Evolutionary conservation across 2,329 filamentous ascomycete genomes (phyloP).

Genomic region (Rutstroemia sp.): DNA sequence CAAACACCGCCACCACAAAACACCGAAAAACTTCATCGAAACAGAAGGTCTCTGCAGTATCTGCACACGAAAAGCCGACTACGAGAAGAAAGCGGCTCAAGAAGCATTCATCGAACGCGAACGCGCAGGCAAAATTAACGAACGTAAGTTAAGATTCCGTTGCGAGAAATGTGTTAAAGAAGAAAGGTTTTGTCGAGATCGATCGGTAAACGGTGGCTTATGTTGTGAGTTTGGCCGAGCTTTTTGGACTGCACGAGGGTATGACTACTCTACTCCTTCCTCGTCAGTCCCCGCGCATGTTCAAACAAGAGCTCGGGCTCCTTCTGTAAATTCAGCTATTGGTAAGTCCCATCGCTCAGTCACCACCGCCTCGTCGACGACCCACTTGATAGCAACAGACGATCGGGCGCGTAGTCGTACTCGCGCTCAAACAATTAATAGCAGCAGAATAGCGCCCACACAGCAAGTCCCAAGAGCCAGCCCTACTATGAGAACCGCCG

Average conservation of each 20-base stretch:
- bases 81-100: neutral
- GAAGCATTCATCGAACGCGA: neutral
- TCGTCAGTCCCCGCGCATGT: neutral
- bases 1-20: too few relatives aligned
- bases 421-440: too few relatives aligned
- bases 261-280: neutral
- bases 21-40: too few relatives aligned
- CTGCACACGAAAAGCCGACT: neutral
- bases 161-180: slow-evolving; percentile 10
- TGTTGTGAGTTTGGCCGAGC: slow-evolving; percentile 14
- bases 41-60: neutral
- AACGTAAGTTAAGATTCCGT: neutral
- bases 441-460: too few relatives aligned
- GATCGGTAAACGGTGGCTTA: slow-evolving; percentile 10
- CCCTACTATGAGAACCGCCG: too few relatives aligned
- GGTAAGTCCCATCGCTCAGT: too few relatives aligned
- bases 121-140: neutral
- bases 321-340: too few relatives aligned
- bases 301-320: too few relatives aligned
- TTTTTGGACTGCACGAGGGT: neutral
- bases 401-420: too few relatives aligned
- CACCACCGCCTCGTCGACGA: too few relatives aligned
- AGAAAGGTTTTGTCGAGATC: neutral
- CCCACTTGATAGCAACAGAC: too few relatives aligned
- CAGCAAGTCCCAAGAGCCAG: too few relatives aligned